phyloP scores from a whole-genome alignment of 2,329 filamentous ascomycete genomes.

The Colletotrichum cordylinicola region DNA sequence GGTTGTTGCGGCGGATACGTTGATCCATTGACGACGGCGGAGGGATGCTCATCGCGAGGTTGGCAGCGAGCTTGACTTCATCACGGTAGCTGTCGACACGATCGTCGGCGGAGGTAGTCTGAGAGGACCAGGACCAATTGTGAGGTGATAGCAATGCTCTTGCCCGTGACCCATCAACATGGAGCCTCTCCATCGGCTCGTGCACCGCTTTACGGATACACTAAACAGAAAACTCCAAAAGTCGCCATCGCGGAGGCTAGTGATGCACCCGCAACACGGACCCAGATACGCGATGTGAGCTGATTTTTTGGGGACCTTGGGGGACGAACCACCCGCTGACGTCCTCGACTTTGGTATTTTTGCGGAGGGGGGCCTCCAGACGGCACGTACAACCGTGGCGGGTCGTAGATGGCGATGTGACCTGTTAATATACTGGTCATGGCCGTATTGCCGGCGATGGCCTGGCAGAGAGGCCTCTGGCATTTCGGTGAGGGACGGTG shows the following conservation, averaged over 20 bases:
- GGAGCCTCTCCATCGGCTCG: neutral
- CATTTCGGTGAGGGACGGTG: neutral
- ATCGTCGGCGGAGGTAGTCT: too few relatives aligned
- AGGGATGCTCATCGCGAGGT: neutral
- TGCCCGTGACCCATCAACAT: neutral
- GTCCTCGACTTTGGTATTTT: neutral
- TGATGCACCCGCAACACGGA: conserved; percentile 1
- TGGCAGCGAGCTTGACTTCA: neutral
- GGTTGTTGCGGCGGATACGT: neutral
- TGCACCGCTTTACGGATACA: neutral
- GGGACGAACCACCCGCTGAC: neutral
- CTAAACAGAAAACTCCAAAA: neutral
- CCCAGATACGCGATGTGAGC: conserved; percentile 4
- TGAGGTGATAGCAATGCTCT: neutral
- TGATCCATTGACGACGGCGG: neutral
- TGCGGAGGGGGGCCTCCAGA: neutral
- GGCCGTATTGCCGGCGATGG: neutral
- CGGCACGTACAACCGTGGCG: neutral
- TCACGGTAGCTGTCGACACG: too few relatives aligned
- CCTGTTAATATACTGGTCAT: neutral
- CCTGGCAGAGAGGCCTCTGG: neutral
- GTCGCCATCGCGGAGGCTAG: neutral
- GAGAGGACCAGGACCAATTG: too few relatives aligned
- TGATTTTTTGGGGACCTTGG: neutral
- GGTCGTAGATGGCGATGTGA: neutral